Conservation (phyloP, 169 alveolate species). For the Eimeria sp. region DNA sequence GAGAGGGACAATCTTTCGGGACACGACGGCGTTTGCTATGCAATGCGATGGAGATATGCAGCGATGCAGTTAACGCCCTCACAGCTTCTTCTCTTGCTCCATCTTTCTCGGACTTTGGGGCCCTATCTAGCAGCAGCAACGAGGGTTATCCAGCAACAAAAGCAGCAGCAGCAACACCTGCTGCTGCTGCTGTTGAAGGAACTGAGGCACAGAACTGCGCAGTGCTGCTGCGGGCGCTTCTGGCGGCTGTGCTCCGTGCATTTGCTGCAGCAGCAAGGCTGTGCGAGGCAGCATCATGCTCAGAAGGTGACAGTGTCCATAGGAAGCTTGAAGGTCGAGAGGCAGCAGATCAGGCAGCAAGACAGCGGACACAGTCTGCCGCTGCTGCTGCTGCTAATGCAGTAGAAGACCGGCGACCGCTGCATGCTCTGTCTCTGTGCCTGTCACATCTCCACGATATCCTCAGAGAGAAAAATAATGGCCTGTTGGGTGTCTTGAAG, state of each 20-base stretch:
- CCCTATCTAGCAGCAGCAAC: neutral
- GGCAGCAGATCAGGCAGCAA: neutral
- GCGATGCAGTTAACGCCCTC: neutral
- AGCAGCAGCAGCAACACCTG: neutral
- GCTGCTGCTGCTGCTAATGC: neutral
- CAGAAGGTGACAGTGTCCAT: neutral
- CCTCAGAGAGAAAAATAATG: neutral
- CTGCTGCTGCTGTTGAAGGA: neutral
- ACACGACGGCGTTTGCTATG: neutral
- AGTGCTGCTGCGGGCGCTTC: slow-evolving; percentile 35
- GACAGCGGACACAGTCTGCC: neutral
- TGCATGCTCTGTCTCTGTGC: slow-evolving; percentile 54
- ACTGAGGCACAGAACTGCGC: neutral
- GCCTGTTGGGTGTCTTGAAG: neutral
- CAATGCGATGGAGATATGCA: neutral
- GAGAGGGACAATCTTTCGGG: neutral
- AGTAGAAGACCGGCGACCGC: neutral
- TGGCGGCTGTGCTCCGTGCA: neutral
- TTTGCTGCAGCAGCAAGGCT: slow-evolving; percentile 52
- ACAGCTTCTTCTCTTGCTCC: neutral
- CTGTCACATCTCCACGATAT: slow-evolving; percentile 10
- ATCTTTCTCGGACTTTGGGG: slow-evolving; percentile 8
- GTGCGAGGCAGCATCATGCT: neutral
- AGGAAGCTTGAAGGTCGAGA: neutral
- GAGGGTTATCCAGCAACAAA: neutral